A percentile compares a stretch with the other conserved stretches of the same genome.
Conservation (phyloP, 1,139 yeast genomes). For the Debaryomycetaceae sp. region DNA sequence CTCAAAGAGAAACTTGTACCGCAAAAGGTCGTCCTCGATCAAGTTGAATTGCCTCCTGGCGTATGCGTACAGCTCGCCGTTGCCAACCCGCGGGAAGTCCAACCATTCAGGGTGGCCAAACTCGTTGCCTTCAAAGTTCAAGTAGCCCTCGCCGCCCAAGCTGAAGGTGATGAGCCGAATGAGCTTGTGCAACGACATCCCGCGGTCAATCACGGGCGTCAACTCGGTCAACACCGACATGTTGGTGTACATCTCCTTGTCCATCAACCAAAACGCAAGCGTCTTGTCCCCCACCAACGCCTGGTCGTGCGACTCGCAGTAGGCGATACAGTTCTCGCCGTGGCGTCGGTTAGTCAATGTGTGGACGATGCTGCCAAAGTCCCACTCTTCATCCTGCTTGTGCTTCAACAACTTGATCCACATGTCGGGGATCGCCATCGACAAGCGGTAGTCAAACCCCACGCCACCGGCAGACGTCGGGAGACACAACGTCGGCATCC, state of each 20-base stretch:
- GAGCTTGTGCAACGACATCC: conserved; percentile 84
- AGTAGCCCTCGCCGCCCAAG: conserved; percentile 93
- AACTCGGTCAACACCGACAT: conserved; percentile 76
- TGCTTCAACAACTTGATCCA: conserved; percentile 95
- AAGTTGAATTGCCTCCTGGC: conserved; percentile 93
- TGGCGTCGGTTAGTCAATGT: conserved; percentile 87
- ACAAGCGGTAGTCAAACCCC: conserved; percentile 88
- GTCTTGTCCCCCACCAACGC: conserved; percentile 97
- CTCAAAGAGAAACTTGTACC: conserved; percentile 71
- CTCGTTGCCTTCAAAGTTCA: conserved; percentile 96
- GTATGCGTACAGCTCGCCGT: conserved; percentile 83
- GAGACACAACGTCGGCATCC: conserved; percentile 92
- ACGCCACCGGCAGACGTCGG: conserved; percentile 75
- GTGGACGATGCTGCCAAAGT: conserved; percentile 71
- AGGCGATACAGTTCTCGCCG: conserved; percentile 84
- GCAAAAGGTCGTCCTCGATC: conserved; percentile 70
- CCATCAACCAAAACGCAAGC: conserved; percentile 97
- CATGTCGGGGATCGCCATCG: conserved; percentile 99
- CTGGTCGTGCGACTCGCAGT: conserved; percentile 96
- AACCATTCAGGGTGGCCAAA: conserved; percentile 99
- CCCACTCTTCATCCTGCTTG: conserved; percentile 85
- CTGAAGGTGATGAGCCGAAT: conserved; percentile 82
- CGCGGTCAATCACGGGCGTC: conserved; percentile 81
- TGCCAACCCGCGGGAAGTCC: conserved; percentile 91
- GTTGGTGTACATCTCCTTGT: conserved; percentile 95